phyloP scores from a whole-genome alignment of 306 rosid species.

The Neltuma alba region DNA sequence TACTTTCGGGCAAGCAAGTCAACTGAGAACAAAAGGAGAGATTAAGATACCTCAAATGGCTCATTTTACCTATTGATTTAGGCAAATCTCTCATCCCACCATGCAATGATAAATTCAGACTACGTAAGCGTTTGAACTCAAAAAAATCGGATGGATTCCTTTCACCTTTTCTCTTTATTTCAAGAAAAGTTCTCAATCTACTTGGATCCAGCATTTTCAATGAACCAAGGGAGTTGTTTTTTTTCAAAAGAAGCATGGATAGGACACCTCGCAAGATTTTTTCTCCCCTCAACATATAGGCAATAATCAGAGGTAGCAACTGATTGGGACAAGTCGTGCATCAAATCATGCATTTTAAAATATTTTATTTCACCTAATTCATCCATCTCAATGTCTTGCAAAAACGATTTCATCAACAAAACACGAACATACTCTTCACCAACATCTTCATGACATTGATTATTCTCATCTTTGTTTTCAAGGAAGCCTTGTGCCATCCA shows the following conservation, averaged over 20 bases:
- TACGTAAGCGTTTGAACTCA: background rate
- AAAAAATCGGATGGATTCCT: background rate
- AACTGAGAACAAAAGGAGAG: background rate
- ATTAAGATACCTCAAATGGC: conserved; percentile 26
- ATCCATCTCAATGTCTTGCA: background rate
- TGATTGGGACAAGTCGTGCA: background rate
- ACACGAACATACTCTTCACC: background rate
- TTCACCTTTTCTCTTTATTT: background rate
- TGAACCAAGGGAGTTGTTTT: background rate
- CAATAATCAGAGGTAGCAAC: background rate
- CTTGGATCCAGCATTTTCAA: background rate
- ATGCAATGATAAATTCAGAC: background rate
- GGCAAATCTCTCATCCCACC: background rate
- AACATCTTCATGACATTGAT: background rate
- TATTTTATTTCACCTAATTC: background rate
- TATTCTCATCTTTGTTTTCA: no score
- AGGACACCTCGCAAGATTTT: background rate
- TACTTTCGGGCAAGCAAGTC: background rate
- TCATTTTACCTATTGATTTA: background rate
- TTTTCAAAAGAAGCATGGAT: background rate
- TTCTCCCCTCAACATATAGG: background rate
- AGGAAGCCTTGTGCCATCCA: conserved; percentile 3
- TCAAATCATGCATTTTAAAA: background rate
- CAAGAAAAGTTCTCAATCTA: background rate
- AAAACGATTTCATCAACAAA: background rate